Evolutionary conservation across 140 eudicot genomes (phyloP).

Genomic region (Erigeron philadelphicus): DNA sequence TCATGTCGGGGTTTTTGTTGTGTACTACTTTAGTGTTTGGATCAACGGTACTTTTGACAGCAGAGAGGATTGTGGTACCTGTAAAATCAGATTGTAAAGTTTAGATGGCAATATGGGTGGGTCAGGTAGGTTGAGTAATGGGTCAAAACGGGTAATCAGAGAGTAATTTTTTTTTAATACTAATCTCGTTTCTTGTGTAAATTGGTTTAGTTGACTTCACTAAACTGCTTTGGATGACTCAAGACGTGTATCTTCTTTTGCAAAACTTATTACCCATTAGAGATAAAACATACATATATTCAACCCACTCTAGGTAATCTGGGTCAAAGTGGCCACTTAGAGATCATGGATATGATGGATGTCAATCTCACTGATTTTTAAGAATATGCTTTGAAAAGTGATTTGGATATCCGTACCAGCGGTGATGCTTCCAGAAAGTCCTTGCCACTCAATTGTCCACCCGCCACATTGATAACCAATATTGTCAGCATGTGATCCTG

Average conservation of each 20-base stretch:
- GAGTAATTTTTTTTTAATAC: no score
- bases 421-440: constrained; percentile 28
- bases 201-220: no score
- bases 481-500: constrained; percentile 51
- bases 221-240: no score
- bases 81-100: constrained; percentile 18
- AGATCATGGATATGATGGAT: no score
- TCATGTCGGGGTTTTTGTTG: constrained; percentile 44
- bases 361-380: no score
- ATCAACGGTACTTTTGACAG: constrained; percentile 45
- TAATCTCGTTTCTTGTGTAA: no score
- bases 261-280: no score
- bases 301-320: no score
- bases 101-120: background rate
- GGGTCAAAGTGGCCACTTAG: no score
- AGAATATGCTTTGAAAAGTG: background rate
- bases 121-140: constrained; percentile 5
- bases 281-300: no score
- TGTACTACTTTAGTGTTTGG: constrained; percentile 39
- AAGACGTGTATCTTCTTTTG: no score
- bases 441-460: constrained; percentile 54
- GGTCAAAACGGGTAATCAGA: constrained; percentile 31
- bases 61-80: constrained; percentile 70
- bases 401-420: background rate
- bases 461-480: constrained; percentile 53